A percentile compares a stretch with the other conserved stretches of the same genome.
Evolutionary conservation across 2,329 filamentous ascomycete genomes (phyloP).

Genomic region (Fonsecaea erecta): DNA sequence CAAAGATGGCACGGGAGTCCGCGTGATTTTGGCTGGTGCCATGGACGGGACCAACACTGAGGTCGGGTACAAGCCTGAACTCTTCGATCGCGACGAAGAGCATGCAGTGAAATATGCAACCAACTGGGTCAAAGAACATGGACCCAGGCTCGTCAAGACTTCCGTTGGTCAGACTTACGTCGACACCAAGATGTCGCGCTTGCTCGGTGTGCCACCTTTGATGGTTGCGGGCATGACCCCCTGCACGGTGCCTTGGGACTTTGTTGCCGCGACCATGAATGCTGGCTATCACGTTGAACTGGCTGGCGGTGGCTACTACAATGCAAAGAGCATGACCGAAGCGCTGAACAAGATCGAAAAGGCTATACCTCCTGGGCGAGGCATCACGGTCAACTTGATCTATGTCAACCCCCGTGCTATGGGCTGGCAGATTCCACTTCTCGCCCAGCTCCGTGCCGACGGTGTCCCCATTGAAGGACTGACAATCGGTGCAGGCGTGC

Average conservation of each 20-base stretch:
- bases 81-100: conserved; percentile 95
- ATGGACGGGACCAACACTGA: conserved; percentile 88
- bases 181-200: conserved; percentile 92
- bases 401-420: conserved; percentile 89
- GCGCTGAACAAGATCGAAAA: conserved; percentile 85
- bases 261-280: conserved; percentile 90
- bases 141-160: conserved; percentile 88
- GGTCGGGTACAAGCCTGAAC: conserved; percentile 95
- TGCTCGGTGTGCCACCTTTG: conserved; percentile 81
- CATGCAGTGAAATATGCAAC: conserved; percentile 92
- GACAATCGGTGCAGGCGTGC: conserved; percentile 90
- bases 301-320: conserved; percentile 87
- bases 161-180: conserved; percentile 88
- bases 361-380: conserved; percentile 79
- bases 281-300: conserved; percentile 94
- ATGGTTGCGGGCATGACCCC: conserved; percentile 96
- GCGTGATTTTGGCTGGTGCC: conserved; percentile 92
- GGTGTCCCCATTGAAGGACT: conserved; percentile 90
- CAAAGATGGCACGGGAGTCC: conserved; percentile 97
- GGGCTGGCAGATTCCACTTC: conserved; percentile 87
- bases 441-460: conserved; percentile 77
- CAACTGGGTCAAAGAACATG: conserved; percentile 97
- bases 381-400: conserved; percentile 88
- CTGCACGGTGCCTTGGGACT: conserved; percentile 85
- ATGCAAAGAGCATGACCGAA: conserved; percentile 78